Conservation (phyloP, 805 yeast species). For the Danielia reshetovae region DNA sequence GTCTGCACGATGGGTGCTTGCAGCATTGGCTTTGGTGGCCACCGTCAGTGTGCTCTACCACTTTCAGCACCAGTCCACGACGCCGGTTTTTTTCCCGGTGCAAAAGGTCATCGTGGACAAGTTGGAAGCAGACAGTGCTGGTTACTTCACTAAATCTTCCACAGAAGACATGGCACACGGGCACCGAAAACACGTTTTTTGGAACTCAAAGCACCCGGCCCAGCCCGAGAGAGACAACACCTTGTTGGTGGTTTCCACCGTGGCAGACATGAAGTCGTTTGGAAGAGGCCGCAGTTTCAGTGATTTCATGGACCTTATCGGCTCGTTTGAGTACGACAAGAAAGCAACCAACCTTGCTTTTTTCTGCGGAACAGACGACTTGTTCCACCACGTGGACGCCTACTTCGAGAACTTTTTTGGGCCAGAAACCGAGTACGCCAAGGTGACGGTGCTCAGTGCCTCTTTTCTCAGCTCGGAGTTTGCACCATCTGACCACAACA, state of each 20-base stretch:
- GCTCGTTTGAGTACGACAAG: slow-evolving; percentile 22
- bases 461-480: slow-evolving; percentile 11
- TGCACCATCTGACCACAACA: slow-evolving; percentile 7
- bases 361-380: slow-evolving; percentile 26
- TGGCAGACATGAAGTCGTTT: slow-evolving; percentile 30
- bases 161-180: too few species aligned
- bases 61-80: too few species aligned
- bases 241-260: slow-evolving; percentile 19
- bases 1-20: too few species aligned
- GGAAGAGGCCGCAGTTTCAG: slow-evolving; percentile 30
- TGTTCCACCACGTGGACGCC: slow-evolving; percentile 18
- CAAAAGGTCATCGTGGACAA: too few species aligned
- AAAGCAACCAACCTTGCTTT: slow-evolving; percentile 23
- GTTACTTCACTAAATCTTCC: too few species aligned
- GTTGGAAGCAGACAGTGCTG: too few species aligned
- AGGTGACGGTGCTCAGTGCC: slow-evolving; percentile 13
- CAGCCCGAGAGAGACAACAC: slow-evolving; percentile 2
- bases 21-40: too few species aligned
- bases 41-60: too few species aligned
- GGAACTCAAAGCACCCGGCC: not conserved
- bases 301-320: slow-evolving; percentile 30
- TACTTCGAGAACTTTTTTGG: slow-evolving; percentile 15
- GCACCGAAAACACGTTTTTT: slow-evolving; percentile 1
- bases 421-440: slow-evolving; percentile 2
- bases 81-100: too few species aligned